These are phyloP conservation scores for Phytophthora boehmeriae DNA, from an alignment of 352 stramenopile species.

Conservation along the genomic window DNA sequence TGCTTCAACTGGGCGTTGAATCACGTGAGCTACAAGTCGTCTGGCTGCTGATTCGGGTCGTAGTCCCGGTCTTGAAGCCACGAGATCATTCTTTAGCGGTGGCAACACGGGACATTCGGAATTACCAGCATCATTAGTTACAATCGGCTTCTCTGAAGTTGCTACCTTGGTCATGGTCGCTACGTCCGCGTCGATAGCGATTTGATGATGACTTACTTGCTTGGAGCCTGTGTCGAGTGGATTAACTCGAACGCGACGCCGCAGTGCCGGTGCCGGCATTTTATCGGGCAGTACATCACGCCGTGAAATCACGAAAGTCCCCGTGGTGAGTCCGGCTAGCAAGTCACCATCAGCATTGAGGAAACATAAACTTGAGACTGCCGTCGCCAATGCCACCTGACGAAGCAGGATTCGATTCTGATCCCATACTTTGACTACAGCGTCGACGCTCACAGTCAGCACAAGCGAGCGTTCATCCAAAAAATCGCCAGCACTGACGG, in stretches of 20 bases:
- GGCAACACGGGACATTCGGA: not conserved
- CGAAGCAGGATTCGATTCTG: slow-evolving; percentile 61
- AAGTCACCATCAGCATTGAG: slow-evolving; percentile 69
- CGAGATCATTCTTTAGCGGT: slow-evolving; percentile 5
- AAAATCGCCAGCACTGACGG: slow-evolving; percentile 68
- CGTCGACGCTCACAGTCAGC: slow-evolving; percentile 71
- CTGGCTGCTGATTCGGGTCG: slow-evolving; percentile 21
- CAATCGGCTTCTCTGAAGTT: slow-evolving; percentile 1
- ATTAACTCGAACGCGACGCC: slow-evolving; percentile 9
- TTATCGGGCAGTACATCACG: slow-evolving; percentile 67
- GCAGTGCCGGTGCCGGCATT: slow-evolving; percentile 22
- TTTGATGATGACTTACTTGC: not conserved
- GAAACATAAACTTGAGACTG: slow-evolving; percentile 70
- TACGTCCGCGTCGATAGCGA: not conserved
- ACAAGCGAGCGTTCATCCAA: slow-evolving; percentile 59
- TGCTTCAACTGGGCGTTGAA: slow-evolving; percentile 27
- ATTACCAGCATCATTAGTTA: not conserved
- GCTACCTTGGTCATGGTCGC: not conserved
- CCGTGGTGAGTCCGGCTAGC: slow-evolving; percentile 52
- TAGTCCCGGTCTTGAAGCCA: slow-evolving; percentile 7
- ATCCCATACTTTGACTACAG: slow-evolving; percentile 76
- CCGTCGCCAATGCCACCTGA: slow-evolving; percentile 60
- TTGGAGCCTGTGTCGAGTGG: slow-evolving; percentile 9
- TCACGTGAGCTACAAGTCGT: slow-evolving; percentile 32
- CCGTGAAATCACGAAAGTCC: slow-evolving; percentile 65